Base-by-base conservation (phyloP, 306 rosid species). In the Citrullus colocynthis region DNA sequence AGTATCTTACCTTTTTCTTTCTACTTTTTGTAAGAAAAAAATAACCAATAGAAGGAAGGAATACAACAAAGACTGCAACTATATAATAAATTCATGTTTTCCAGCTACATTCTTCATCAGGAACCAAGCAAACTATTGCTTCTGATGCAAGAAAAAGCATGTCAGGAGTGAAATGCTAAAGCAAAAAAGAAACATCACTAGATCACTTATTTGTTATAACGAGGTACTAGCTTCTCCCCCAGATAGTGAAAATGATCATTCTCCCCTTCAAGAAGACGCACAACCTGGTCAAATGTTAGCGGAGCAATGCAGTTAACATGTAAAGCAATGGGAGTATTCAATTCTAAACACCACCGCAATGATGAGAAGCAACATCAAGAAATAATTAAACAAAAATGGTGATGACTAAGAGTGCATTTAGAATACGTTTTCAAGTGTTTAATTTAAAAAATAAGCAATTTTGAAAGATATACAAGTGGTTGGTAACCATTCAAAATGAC, bases 181-280 rank as follows among this genome's bases (percentile, higher is more conserved):
- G 17, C 45, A n/a, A 34, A 28, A 78, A 36, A 9, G 10, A 24
- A 24, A 24, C 54, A 67, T 9, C 36, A 44, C 6, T 21, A 6
- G 10, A 3, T 37, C 42, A 75, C 81, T 86, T 84, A 88, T 72
- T 80, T 81, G 37, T 54, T 75, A 79, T 72, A 60, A 55, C 59
- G 78, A n/a, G 92, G 86, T 61, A 78, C 67, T 54, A 84, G 81
- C 44, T 85, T 84, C 72, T 84, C 93, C 65, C 84, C 88, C 59
- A 88, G 39, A 39, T 85, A 80, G 74, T 80, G 87, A 74, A 86
- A 87, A 71, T 84, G 84, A 52, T 78, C 85, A 54, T 80, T 88
- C 70, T 86, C 92, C 42, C 96, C 97, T 87, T 91, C 96, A 36
- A 93, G 93, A 81, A 89, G 83, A 11, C 92, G 90, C 85, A 93